Conservation (phyloP, 2,329 filamentous ascomycete species). For the Hymenotorrendiella dingleyae region DNA sequence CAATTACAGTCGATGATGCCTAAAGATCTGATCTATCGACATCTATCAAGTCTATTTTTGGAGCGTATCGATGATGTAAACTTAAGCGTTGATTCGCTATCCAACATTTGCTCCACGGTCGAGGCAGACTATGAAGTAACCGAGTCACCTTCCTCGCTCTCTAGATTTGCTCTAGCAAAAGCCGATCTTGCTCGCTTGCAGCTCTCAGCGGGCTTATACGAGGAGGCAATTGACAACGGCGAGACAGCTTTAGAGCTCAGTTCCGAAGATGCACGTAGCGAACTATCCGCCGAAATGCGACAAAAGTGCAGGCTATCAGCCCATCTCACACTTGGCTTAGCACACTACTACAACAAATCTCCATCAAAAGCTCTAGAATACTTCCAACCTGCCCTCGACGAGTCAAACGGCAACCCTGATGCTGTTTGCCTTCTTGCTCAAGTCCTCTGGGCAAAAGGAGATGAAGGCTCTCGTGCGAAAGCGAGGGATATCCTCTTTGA, state of each 20-base stretch:
- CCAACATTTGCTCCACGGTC: constrained; percentile 59
- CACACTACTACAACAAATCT: constrained; percentile 64
- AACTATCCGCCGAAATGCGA: constrained; percentile 59
- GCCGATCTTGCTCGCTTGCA: constrained; percentile 81
- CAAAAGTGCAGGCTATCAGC: constrained; percentile 72
- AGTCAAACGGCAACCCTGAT: constrained; percentile 71
- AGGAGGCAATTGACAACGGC: constrained; percentile 69
- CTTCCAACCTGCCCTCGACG: constrained; percentile 74
- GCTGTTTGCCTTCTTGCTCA: constrained; percentile 83
- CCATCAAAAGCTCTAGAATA: constrained; percentile 67
- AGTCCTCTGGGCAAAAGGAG: constrained; percentile 86
- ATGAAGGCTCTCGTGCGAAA: constrained; percentile 64
- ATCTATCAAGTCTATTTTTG: constrained; percentile 73
- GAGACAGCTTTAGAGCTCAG: constrained; percentile 76
- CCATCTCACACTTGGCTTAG: constrained; percentile 78
- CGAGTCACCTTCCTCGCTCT: constrained; percentile 69
- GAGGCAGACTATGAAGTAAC: constrained; percentile 81
- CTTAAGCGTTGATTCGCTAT: constrained; percentile 58
- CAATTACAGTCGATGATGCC: constrained; percentile 71
- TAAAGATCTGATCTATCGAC: constrained; percentile 64
- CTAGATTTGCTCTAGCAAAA: constrained; percentile 74
- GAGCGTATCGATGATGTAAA: constrained; percentile 70
- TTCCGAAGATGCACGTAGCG: constrained; percentile 61
- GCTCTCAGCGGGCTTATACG: constrained; percentile 61
- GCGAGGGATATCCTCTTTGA: constrained; percentile 77